phyloP scores from a whole-genome alignment of 768 basidiomycete species.

The Psilocybe cyanescens region DNA sequence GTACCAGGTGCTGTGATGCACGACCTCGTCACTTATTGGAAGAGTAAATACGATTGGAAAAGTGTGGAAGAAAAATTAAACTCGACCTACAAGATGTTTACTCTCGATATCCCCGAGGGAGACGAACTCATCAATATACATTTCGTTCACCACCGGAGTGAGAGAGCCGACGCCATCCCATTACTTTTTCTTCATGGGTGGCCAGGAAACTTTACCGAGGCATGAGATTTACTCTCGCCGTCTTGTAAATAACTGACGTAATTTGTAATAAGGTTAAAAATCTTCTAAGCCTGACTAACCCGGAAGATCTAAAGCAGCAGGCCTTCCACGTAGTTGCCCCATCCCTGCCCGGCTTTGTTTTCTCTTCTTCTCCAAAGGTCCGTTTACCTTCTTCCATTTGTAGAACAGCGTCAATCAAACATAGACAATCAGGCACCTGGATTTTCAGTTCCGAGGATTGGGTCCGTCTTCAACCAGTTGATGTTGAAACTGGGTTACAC shows the following conservation, averaged over 20 bases:
- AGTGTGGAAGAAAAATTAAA: conserved; percentile 50
- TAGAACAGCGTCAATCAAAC: not conserved
- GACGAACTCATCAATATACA: conserved; percentile 52
- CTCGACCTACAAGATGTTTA: conserved; percentile 50
- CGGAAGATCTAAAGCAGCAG: conserved; percentile 29
- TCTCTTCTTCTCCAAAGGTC: conserved; percentile 34
- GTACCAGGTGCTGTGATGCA: conserved; percentile 42
- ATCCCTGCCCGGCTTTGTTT: conserved; percentile 34
- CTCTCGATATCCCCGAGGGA: conserved; percentile 47
- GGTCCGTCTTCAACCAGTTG: conserved; percentile 33
- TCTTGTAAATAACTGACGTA: not conserved
- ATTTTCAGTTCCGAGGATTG: conserved; percentile 27
- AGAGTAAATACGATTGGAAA: conserved; percentile 50
- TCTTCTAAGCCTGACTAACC: conserved; percentile 32
- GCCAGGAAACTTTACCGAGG: conserved; percentile 42
- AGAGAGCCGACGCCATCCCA: conserved; percentile 43
- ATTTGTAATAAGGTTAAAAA: conserved; percentile 24
- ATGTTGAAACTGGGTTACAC: conserved; percentile 35
- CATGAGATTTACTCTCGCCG: not conserved
- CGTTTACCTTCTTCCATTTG: not conserved
- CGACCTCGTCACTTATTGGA: conserved; percentile 49
- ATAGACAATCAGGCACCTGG: conserved; percentile 25
- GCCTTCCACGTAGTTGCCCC: conserved; percentile 37
- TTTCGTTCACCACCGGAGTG: conserved; percentile 53
- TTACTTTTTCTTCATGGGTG: conserved; percentile 64